These are phyloP conservation scores for Pezicula neosporulosa DNA, from an alignment of 2,329 filamentous ascomycete species.

Conservation along the genomic window DNA sequence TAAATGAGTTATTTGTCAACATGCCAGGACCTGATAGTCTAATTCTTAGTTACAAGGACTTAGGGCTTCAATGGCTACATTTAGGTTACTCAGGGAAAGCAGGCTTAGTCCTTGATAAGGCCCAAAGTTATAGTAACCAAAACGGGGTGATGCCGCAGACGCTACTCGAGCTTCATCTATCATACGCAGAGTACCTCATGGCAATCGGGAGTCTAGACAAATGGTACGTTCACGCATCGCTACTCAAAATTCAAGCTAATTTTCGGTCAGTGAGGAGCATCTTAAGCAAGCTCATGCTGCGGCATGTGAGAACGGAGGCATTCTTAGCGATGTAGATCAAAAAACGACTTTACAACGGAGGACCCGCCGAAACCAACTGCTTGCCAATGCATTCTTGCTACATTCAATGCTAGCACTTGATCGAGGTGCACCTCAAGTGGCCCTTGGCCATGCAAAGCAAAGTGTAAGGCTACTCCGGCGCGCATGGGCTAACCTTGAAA, in stretches of 20 bases:
- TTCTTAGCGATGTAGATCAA: slow-evolving; percentile 9
- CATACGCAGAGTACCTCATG: slow-evolving; percentile 71
- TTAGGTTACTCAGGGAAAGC: slow-evolving; percentile 60
- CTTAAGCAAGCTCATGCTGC: slow-evolving; percentile 21
- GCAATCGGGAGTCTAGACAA: slow-evolving; percentile 63
- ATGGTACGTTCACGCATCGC: slow-evolving; percentile 38
- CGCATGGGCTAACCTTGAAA: slow-evolving; percentile 34
- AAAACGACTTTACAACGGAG: slow-evolving; percentile 16
- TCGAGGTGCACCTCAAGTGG: slow-evolving; percentile 52
- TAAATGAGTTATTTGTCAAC: slow-evolving; percentile 40
- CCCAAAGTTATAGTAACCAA: slow-evolving; percentile 44
- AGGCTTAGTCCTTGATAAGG: slow-evolving; percentile 52
- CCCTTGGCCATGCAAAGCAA: slow-evolving; percentile 53
- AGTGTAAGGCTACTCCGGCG: slow-evolving; percentile 45
- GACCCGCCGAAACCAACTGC: slow-evolving; percentile 21
- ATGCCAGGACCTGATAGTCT: slow-evolving; percentile 35
- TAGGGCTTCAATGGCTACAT: slow-evolving; percentile 52
- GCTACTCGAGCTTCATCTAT: slow-evolving; percentile 60
- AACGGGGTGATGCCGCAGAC: slow-evolving; percentile 39
- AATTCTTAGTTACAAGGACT: slow-evolving; percentile 33
- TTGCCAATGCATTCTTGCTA: slow-evolving; percentile 32
- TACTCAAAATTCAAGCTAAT: slow-evolving; percentile 11
- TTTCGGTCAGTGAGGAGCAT: slow-evolving; percentile 22
- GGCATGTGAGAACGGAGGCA: slow-evolving; percentile 21
- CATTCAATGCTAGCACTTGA: slow-evolving; percentile 30